A percentile compares a stretch with the other conserved stretches of the same genome.
phyloP scores from a whole-genome alignment of 495 filamentous ascomycete genomes.

The Cercophora sp. region DNA sequence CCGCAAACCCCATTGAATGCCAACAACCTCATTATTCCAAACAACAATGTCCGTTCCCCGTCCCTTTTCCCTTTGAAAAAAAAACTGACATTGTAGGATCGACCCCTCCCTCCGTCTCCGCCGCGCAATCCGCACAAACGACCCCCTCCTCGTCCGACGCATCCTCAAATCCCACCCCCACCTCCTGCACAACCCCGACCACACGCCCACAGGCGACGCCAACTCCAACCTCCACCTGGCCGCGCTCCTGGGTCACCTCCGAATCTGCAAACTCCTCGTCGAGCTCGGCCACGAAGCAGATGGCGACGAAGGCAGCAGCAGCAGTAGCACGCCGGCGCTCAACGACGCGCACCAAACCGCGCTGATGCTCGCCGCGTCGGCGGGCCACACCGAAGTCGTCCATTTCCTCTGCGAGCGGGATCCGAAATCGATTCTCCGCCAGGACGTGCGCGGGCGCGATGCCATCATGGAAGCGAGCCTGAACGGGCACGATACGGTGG shows the following conservation, averaged over 20 bases:
- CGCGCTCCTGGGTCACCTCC: constrained; percentile 59
- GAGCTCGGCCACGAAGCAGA: constrained; percentile 53
- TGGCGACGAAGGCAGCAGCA: constrained; percentile 14
- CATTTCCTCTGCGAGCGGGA: constrained; percentile 48
- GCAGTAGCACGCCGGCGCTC: constrained; percentile 43
- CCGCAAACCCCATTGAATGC: too few species aligned
- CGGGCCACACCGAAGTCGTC: constrained; percentile 58
- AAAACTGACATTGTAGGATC: too few species aligned
- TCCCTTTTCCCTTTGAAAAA: too few species aligned
- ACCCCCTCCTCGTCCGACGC: constrained; percentile 66
- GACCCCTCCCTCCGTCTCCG: constrained; percentile 62
- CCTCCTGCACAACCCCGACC: constrained; percentile 70
- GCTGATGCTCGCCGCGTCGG: constrained; percentile 57
- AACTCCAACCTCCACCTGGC: constrained; percentile 80
- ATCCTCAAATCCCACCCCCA: constrained; percentile 65
- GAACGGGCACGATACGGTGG: constrained; percentile 54
- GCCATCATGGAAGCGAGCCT: constrained; percentile 55
- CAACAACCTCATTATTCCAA: too few species aligned
- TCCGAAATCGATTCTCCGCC: constrained; percentile 42
- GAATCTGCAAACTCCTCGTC: constrained; percentile 56
- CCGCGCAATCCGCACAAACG: constrained; percentile 67
- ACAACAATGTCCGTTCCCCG: too few species aligned
- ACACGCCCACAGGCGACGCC: constrained; percentile 45
- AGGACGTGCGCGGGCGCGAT: constrained; percentile 54
- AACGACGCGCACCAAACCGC: constrained; percentile 73